Evolutionary conservation across 805 yeast species (phyloP), one percentile per base, ranked within the genome.

Genomic region (Ogataea glucozyma): DNA sequence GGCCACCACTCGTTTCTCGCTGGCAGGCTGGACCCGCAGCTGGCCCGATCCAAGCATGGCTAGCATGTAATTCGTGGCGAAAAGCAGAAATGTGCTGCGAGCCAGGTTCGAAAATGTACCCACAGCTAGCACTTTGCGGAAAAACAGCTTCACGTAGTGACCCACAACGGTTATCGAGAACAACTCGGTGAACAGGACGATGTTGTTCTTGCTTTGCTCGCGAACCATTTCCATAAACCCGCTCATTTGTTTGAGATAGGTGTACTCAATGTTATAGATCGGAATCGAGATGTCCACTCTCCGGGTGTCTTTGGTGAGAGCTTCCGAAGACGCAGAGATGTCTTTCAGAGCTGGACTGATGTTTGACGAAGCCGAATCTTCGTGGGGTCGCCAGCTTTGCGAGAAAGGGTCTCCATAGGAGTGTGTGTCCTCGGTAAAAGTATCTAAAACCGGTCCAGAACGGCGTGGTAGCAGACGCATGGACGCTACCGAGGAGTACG

Each of bases 291-390:
- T 26, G 27, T 20, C 32, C 14, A 46, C 48, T 36, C 36, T 27
- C 30, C 44, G 47, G 23, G 58, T 51, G 47, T 37, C 43, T 27
- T 41, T 39, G 37, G 41, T 49, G 40, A 60, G 56, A 58, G 35
- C 37, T 57, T 43, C 51, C 47, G 57, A 16, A 3, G 30, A 8
- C 27, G 19, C 3, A 26, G 33, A 7, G 14, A 16, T 11, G 6
- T 14, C 34, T 13, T n/a, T n/a, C n/a, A n/a, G n/a, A n/a, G n/a
- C n/a, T n/a, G n/a, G n/a, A n/a, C n/a, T n/a, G n/a, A n/a, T n/a
- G n/a, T n/a, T n/a, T n/a, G n/a, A n/a, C n/a, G n/a, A n/a, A n/a
- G n/a, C n/a, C n/a, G n/a, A n/a, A n/a, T n/a, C n/a, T n/a, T n/a
- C n/a, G n/a, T n/a, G n/a, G n/a, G n/a, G n/a, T n/a, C n/a, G n/a